Percentiles rank a stretch among this genome's conserved stretches.
These are phyloP conservation scores for Claviceps maximensis DNA, from an alignment of 2,329 filamentous ascomycete genomes.

Conservation along the genomic window DNA sequence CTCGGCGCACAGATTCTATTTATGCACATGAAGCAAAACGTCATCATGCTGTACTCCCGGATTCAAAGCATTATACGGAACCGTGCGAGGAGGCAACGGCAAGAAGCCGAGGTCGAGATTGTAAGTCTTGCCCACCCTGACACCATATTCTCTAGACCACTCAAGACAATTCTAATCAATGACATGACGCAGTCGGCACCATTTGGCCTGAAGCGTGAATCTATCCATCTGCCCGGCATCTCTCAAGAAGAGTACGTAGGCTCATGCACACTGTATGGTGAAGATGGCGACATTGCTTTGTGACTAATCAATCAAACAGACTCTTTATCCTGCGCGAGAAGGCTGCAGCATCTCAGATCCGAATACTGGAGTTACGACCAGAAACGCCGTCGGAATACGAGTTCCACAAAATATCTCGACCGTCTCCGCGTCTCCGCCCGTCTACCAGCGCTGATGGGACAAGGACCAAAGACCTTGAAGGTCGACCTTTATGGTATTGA, in stretches of 20 bases:
- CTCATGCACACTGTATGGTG: too few relatives aligned
- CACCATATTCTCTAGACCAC: neutral
- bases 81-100: conserved; percentile 29
- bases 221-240: conserved; percentile 39
- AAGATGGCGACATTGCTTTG: neutral
- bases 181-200: conserved; percentile 35
- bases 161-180: neutral
- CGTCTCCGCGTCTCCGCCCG: conserved; percentile 5
- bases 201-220: conserved; percentile 44
- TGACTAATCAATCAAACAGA: conserved; percentile 16
- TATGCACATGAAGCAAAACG: conserved; percentile 27
- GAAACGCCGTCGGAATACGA: conserved; percentile 3
- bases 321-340: conserved; percentile 38
- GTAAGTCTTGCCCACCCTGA: conserved; percentile 19
- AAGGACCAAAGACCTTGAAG: neutral
- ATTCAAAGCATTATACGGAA: conserved; percentile 28
- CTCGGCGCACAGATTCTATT: too few relatives aligned
- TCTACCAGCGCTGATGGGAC: neutral
- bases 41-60: conserved; percentile 31
- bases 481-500: neutral
- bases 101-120: conserved; percentile 31
- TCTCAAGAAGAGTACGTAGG: conserved; percentile 43
- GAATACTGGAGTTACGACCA: conserved; percentile 24
- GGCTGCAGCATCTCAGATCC: conserved; percentile 35
- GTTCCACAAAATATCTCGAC: conserved; percentile 7